Percentiles rank a stretch among this genome's conserved stretches.
phyloP scores from a whole-genome alignment of 2,329 filamentous ascomycete genomes.

The Calonectria hongkongensis region DNA sequence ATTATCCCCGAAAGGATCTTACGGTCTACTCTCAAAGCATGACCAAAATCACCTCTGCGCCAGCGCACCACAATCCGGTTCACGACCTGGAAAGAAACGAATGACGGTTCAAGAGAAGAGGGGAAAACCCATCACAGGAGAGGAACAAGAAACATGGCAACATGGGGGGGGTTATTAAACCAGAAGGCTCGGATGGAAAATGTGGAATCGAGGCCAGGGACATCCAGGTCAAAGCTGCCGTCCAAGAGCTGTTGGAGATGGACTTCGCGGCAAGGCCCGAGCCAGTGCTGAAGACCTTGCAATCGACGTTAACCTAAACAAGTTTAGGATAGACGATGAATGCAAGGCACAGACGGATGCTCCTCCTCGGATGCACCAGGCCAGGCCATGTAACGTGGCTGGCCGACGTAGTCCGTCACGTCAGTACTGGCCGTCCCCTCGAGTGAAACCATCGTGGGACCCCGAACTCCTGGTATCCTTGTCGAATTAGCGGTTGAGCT shows the following conservation, averaged over 20 bases:
- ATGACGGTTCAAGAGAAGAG: neutral
- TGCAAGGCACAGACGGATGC: slow-evolving; percentile 2
- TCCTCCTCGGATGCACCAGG: neutral
- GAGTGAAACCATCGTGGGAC: slow-evolving; percentile 26
- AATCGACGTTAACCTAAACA: slow-evolving; percentile 7
- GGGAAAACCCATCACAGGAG: slow-evolving; percentile 9
- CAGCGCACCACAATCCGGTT: slow-evolving; percentile 16
- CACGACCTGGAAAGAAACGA: neutral
- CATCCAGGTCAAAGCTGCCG: slow-evolving; percentile 1
- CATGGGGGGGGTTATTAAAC: slow-evolving; percentile 6
- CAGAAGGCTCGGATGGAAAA: slow-evolving; percentile 13
- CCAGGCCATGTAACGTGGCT: slow-evolving; percentile 12
- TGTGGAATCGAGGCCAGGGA: slow-evolving; percentile 6
- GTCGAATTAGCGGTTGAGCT: neutral
- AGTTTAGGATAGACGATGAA: slow-evolving; percentile 1
- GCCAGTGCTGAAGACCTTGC: neutral
- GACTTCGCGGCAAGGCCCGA: slow-evolving; percentile 15
- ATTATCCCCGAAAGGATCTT: slow-evolving; percentile 9
- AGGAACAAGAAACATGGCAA: neutral
- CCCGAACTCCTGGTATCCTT: neutral
- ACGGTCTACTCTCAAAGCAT: slow-evolving; percentile 19
- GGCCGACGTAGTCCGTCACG: neutral
- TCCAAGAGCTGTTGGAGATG: slow-evolving; percentile 22
- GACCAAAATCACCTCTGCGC: slow-evolving; percentile 11
- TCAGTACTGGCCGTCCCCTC: neutral